Base-by-base conservation (phyloP, 2,329 filamentous ascomycete species). In the Fusarium marasasianum region DNA sequence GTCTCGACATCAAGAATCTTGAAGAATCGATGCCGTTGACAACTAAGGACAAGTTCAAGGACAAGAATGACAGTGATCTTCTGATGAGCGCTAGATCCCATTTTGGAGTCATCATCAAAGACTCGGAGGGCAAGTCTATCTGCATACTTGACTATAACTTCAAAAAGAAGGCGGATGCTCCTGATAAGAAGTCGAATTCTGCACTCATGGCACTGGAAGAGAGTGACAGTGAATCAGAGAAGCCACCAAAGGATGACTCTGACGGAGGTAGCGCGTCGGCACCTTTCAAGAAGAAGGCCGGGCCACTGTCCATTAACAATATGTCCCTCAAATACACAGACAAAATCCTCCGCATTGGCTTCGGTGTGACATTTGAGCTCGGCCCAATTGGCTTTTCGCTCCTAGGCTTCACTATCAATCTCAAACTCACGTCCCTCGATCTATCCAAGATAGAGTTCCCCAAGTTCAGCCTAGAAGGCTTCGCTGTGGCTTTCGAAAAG, bases 331-430 rank as follows among this genome's bases (percentile, higher is more conserved):
- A 82, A 57, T 84, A 82, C 69, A 73, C 75, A 22, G 66, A 79
- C 45, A 72, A 79, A 14, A 66, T 18, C 6, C 73, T 84, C 1
- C 57, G 24, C 7, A 64, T 85, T 33, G 70, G 73, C 12, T 75
- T 85, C 18, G 78, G 82, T 35, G 83, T 82, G 4, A 80, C 78
- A 1, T 74, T 85, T 45, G 61, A 76, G 12, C 66, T 85, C 8
- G 83, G 83, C 1, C 83, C 83, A 8, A 40, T 85, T 3, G 79
- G 68, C 1, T 79, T 85, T 44, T 62, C 75, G 0, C 66, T 85
- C 1, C 35, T 83, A 3, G 83, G 82, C 3, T 83, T 84, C 64
- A 29, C 26, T 0, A 29, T 48, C 26, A 48, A 48, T 22, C 26
- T 29, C 9, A 29, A 48, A 10, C 45, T 48, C 13, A 29, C 20